Conservation (phyloP, 2,329 filamentous ascomycete genomes). For the Hortaea sp. region DNA sequence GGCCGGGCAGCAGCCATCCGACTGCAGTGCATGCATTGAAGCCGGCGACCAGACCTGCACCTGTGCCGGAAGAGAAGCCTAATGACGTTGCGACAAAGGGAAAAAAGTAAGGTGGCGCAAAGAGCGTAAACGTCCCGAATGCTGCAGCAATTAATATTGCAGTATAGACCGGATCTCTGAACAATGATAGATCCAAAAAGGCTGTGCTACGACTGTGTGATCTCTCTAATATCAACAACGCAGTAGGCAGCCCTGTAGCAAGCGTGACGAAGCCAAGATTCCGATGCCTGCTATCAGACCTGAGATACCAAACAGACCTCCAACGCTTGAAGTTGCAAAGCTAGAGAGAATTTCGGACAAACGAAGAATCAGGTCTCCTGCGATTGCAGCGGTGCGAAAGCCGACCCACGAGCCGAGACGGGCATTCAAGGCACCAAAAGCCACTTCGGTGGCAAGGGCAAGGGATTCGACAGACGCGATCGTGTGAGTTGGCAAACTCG, state of each 20-base stretch:
- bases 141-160: slow-evolving; percentile 43
- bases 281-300: slow-evolving; percentile 41
- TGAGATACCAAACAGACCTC: slow-evolving; percentile 39
- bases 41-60: slow-evolving; percentile 41
- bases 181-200: slow-evolving; percentile 16
- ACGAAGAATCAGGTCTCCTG: slow-evolving; percentile 44
- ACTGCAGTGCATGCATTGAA: slow-evolving; percentile 53
- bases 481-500: slow-evolving; percentile 35
- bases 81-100: slow-evolving; percentile 47
- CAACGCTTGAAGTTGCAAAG: slow-evolving; percentile 37
- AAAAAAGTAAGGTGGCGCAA: slow-evolving; percentile 53
- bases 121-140: slow-evolving; percentile 49
- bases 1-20: slow-evolving; percentile 46
- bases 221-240: slow-evolving; percentile 45
- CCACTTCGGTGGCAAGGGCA: slow-evolving; percentile 40
- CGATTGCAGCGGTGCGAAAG: slow-evolving; percentile 34
- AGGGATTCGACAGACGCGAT: slow-evolving; percentile 51
- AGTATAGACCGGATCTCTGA: slow-evolving; percentile 42
- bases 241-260: slow-evolving; percentile 45
- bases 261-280: slow-evolving; percentile 41
- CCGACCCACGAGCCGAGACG: slow-evolving; percentile 43
- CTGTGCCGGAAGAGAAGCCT: slow-evolving; percentile 36
- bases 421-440: slow-evolving; percentile 43
- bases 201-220: slow-evolving; percentile 23
- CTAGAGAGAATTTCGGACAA: slow-evolving; percentile 39